Conservation (phyloP, 208 protist genomes). For the Acanthamoeba sp. region DNA sequence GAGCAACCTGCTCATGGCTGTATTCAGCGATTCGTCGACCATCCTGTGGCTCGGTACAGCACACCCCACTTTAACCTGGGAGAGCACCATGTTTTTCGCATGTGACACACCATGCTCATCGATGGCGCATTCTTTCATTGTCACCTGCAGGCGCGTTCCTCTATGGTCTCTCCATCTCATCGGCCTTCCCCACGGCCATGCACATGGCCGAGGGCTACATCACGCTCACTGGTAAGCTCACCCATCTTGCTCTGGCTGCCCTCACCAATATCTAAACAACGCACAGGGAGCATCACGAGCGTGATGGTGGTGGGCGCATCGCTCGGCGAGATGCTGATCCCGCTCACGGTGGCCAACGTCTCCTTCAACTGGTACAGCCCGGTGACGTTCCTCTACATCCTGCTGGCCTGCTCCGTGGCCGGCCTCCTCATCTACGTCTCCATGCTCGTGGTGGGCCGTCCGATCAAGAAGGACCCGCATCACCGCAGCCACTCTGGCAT, state of each 20-base stretch:
- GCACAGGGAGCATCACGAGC: constrained; percentile 7
- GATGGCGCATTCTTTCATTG: not conserved
- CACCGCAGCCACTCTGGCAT: not conserved
- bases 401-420: constrained; percentile 6
- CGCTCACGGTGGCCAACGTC: constrained; percentile 39
- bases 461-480: constrained; percentile 37
- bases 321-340: constrained; percentile 66
- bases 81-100: no score
- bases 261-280: not conserved
- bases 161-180: constrained; percentile 65
- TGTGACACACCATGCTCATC: no score
- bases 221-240: constrained; percentile 8
- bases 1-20: constrained; percentile 34
- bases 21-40: not conserved
- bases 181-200: constrained; percentile 49
- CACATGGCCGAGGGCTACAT: constrained; percentile 61
- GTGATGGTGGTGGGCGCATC: constrained; percentile 64
- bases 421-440: constrained; percentile 31
- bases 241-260: not conserved
- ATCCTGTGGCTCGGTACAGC: constrained; percentile 18
- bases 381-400: constrained; percentile 41
- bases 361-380: constrained; percentile 51
- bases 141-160: constrained; percentile 23
- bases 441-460: constrained; percentile 6
- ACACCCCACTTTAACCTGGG: no score